Base-by-base conservation (phyloP, 1,139 yeast genomes). In the Nakaseomyces glabratus region DNA sequence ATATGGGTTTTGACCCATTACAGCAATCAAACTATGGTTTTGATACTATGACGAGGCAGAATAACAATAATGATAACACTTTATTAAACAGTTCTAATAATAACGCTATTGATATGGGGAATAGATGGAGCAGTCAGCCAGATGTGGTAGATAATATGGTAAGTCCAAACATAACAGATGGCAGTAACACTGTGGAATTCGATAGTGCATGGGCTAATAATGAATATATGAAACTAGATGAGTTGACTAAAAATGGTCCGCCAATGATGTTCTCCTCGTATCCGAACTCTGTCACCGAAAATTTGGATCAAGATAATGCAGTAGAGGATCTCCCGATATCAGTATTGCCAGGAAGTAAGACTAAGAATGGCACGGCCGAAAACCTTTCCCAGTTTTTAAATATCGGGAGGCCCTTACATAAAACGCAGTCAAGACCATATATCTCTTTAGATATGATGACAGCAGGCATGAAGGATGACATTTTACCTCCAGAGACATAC, bases 211-310 rank as follows among this genome's bases (percentile, higher is more conserved):
- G 55, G 55, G 42, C 55, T 4, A 72, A 72, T 51, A 75, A 72
- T 42, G 82, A 76, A 49, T 74, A 75, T 46, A 51, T 65, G 40
- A 73, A 73, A 68, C 56, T 76, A 41, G 76, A 79, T 8, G 79
- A 72, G 48, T 65, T 75, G 18, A 26, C 30, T 4, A 26, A 26
- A 8, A 26, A 26, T n/a, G 30, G 30, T 1, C 30, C 30, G 12
- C 30, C 17, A 18, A 14, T 21, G 10, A 18, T 11, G 11, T 26
- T 8, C 9, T 13, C 16, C 5, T 26, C 30, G 15, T 26, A 26
- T 11, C 30, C 30, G 5, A 26, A 26, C 15, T 26, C 30, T 6
- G 8, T 26, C 6, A 26, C 30, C 2, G 30, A 26, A 21, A 15
- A 7, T 7, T 26, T 6, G 5, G 30, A 26, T 11, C 21, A 26